Evolutionary conservation across 202 grass and related monocot genomes (phyloP).

Genomic region (Bolboschoenoplectus hybrid): DNA sequence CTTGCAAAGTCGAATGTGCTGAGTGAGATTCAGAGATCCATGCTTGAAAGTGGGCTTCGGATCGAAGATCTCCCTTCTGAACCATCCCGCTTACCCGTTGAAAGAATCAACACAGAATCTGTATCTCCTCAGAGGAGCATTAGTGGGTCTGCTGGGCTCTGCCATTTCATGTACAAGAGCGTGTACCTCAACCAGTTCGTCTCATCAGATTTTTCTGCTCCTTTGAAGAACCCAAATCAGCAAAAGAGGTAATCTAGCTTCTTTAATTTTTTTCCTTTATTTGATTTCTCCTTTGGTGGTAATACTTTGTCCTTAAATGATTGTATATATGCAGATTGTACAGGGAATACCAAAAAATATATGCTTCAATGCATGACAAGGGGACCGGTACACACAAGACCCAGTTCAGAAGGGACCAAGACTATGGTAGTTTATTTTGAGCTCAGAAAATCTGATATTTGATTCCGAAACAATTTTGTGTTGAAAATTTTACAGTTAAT

Average conservation of each 20-base stretch:
- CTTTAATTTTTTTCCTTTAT: not conserved
- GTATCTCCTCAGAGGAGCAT: conserved; percentile 47
- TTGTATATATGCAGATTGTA: conserved; percentile 64
- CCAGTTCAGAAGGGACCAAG: conserved; percentile 81
- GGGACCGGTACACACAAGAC: conserved; percentile 88
- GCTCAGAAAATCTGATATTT: conserved; percentile 18
- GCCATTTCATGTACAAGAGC: conserved; percentile 97
- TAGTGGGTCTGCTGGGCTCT: conserved; percentile 87
- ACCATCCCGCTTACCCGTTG: conserved; percentile 36
- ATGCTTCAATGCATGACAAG: conserved; percentile 90
- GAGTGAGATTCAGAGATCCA: conserved; percentile 77
- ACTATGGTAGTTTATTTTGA: conserved; percentile 73
- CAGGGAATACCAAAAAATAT: conserved; percentile 87
- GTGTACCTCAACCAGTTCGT: conserved; percentile 88
- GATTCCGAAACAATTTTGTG: conserved; percentile 1
- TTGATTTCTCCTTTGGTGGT: conserved; percentile 31
- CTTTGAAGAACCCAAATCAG: conserved; percentile 71
- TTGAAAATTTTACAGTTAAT: conserved; percentile 17
- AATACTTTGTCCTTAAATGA: conserved; percentile 34
- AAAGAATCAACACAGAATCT: conserved; percentile 49
- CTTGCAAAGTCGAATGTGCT: conserved; percentile 85
- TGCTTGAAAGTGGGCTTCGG: conserved; percentile 60
- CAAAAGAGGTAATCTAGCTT: conserved; percentile 68
- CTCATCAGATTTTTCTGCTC: conserved; percentile 79
- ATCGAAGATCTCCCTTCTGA: conserved; percentile 76